phyloP scores from a whole-genome alignment of 805 yeast species.

The Saccharomycodes ludwigii region DNA sequence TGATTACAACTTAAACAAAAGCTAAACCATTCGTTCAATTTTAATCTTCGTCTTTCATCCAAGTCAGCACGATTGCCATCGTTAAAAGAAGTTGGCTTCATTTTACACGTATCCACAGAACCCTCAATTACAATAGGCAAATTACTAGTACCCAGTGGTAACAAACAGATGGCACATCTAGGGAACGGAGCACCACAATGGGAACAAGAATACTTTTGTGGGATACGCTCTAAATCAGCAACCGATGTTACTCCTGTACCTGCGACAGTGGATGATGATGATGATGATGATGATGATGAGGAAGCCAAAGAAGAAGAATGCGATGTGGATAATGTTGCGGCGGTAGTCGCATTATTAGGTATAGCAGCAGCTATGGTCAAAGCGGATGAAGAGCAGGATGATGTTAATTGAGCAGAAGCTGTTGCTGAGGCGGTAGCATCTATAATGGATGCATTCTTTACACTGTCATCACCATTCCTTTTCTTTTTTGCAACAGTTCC shows the following conservation, averaged over 20 bases:
- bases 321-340: slow-evolving; percentile 1
- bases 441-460: neutral
- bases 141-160: slow-evolving; percentile 52
- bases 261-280: no score
- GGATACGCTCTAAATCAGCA: slow-evolving; percentile 5
- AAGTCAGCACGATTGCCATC: slow-evolving; percentile 13
- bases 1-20: slow-evolving; percentile 87
- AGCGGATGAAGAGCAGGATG: no score
- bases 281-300: no score
- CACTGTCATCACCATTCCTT: slow-evolving; percentile 1
- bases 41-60: slow-evolving; percentile 12
- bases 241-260: neutral
- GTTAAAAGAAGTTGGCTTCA: neutral
- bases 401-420: no score
- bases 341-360: no score
- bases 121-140: slow-evolving; percentile 23
- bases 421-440: no score
- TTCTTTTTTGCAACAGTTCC: neutral
- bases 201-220: slow-evolving; percentile 40
- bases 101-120: slow-evolving; percentile 2
- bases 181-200: slow-evolving; percentile 85
- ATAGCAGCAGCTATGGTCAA: no score
- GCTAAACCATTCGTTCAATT: slow-evolving; percentile 74
- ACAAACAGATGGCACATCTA: slow-evolving; percentile 77
- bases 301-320: slow-evolving; percentile 6